phyloP scores from a whole-genome alignment of 225 moss, liverwort and hornwort species.

The Sphagnum contortum region DNA sequence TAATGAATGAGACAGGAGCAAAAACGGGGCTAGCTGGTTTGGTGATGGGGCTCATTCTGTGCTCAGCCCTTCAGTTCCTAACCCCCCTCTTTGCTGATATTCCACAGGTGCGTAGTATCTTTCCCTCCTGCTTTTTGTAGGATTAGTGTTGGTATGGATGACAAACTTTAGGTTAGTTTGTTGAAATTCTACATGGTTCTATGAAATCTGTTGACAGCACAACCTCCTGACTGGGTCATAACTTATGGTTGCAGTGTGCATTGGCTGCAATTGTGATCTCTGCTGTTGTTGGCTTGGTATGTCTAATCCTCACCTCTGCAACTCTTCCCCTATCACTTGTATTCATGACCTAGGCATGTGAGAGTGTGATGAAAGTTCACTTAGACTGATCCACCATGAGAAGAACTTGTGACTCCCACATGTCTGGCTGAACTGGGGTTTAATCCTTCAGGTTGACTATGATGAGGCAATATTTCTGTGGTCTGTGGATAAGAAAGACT shows the following conservation, averaged over 20 bases:
- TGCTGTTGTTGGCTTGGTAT: slow-evolving; percentile 87
- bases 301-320: slow-evolving; percentile 5
- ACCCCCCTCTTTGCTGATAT: slow-evolving; percentile 80
- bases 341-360: background rate
- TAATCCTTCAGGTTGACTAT: slow-evolving; percentile 67
- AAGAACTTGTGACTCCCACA: too few relatives aligned
- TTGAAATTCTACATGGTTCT: too few relatives aligned
- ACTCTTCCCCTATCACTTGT: background rate
- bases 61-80: slow-evolving; percentile 58
- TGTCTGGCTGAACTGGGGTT: too few relatives aligned
- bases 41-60: slow-evolving; percentile 54
- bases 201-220: too few relatives aligned
- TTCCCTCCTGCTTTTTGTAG: background rate
- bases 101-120: slow-evolving; percentile 45
- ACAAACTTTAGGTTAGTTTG: too few relatives aligned
- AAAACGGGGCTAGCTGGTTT: slow-evolving; percentile 66
- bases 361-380: too few relatives aligned
- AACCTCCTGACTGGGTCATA: too few relatives aligned
- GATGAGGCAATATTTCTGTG: slow-evolving; percentile 80
- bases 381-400: too few relatives aligned
- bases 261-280: slow-evolving; percentile 91
- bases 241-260: slow-evolving; percentile 45
- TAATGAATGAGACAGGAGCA: slow-evolving; percentile 88
- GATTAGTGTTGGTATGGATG: too few relatives aligned
- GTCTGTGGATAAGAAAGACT: slow-evolving; percentile 84